phyloP scores from a whole-genome alignment of 2,329 filamentous ascomycete species.

The Alternaria ventricosa region DNA sequence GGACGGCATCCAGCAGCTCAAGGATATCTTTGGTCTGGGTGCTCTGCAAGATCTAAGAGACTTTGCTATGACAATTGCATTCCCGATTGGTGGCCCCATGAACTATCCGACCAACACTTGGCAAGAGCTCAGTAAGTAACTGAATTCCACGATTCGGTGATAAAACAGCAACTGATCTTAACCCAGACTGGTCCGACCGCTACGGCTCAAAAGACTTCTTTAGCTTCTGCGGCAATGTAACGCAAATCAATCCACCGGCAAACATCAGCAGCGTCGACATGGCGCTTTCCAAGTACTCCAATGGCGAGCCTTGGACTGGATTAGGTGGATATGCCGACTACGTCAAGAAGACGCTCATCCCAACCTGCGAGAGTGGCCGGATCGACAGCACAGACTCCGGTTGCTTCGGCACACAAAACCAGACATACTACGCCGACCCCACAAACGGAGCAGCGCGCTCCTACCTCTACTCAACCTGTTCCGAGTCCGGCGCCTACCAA shows the following conservation, averaged over 20 bases:
- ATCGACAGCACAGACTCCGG: constrained; percentile 49
- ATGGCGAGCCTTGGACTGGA: constrained; percentile 58
- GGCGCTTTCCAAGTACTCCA: constrained; percentile 56
- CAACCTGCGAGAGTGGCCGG: constrained; percentile 52
- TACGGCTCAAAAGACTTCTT: constrained; percentile 58
- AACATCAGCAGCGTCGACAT: constrained; percentile 56
- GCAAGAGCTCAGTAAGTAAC: constrained; percentile 56
- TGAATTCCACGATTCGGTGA: rapidly evolving
- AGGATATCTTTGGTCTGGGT: constrained; percentile 57
- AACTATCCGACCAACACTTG: constrained; percentile 60
- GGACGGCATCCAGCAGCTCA: constrained; percentile 54
- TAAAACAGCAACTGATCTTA: not conserved
- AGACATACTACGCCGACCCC: constrained; percentile 53
- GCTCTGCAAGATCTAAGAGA: constrained; percentile 54
- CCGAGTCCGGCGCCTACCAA: constrained; percentile 59
- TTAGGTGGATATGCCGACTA: constrained; percentile 62
- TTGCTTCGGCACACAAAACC: constrained; percentile 57
- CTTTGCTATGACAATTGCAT: constrained; percentile 58
- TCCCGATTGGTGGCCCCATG: constrained; percentile 56
- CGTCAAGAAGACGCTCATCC: constrained; percentile 55
- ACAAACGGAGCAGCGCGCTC: constrained; percentile 52
- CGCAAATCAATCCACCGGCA: constrained; percentile 53
- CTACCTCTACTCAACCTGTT: constrained; percentile 60
- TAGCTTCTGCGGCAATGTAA: constrained; percentile 60
- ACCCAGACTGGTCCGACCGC: constrained; percentile 50